Base-by-base conservation (phyloP, 768 basidiomycete genomes). In the Pleurotus giganteus region DNA sequence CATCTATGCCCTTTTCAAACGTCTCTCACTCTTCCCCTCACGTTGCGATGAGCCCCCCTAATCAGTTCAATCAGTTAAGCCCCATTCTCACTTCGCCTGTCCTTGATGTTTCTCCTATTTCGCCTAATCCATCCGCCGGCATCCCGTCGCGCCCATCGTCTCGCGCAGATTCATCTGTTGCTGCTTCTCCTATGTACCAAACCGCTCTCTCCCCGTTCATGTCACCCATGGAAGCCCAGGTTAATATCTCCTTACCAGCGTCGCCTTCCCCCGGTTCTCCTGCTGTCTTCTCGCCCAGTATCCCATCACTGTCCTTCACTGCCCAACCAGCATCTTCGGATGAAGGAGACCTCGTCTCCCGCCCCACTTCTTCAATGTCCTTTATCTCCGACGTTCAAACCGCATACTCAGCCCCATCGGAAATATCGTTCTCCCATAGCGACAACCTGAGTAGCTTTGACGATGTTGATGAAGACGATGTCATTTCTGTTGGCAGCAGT, bases 311-410 rank as follows among this genome's bases (percentile, higher is more conserved):
- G 5, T 51, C 49, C 0, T 51, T 51, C 23, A 51, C 49, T 9
- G 49, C 49, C 23, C 49, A 26, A 12, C 26, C 27, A 7, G 21
- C 31, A 24, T 34, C 31, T 11, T 51, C 49, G 21, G 49, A 51
- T 37, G 49, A 51, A 24, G 49, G 49, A 24, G 29, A 51, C 24
- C n/a, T 37, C 5, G 49, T 51, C 23, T 51, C 49, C 7, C 49
- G 49, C 21, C 49, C 49, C 17, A 21, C 31, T 8, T 51, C 49
- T 11, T 51, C 49, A 32, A 36, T 51, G 29, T 51, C 49, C n/a
- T 51, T 51, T 19, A 15, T 37, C 21, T 51, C 49, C 19, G 49
- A 51, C n/a, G 19, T 24, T 12, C 49, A 51, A 17, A 49, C 47
- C 9, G 28, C 47, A 11, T 29, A n/a, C 17, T 49, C 47, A 17